These are phyloP conservation scores for Termitomyces sp. DNA, from an alignment of 768 basidiomycete genomes.

Conservation along the genomic window DNA sequence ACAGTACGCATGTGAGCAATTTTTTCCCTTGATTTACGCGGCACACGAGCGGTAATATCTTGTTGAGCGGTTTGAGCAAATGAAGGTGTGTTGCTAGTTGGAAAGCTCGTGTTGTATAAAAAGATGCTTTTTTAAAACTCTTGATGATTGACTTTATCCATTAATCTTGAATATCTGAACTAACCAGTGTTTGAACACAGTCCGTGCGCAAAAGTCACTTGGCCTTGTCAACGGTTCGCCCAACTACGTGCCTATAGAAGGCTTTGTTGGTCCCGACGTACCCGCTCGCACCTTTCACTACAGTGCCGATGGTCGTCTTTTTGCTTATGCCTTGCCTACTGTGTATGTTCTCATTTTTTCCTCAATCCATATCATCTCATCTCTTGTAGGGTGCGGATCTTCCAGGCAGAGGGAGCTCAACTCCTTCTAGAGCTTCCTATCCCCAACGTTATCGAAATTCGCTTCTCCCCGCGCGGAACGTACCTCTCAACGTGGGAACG, in stretches of 20 bases:
- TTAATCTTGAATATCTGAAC: neutral
- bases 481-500: slow-evolving; percentile 97
- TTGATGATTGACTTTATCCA: neutral
- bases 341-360: slow-evolving; percentile 45
- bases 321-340: slow-evolving; percentile 75
- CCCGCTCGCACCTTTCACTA: slow-evolving; percentile 75
- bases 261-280: slow-evolving; percentile 61
- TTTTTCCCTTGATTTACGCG: slow-evolving; percentile 8
- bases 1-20: slow-evolving; percentile 77
- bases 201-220: slow-evolving; percentile 91
- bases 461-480: slow-evolving; percentile 90
- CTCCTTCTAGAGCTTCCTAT: slow-evolving; percentile 71
- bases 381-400: slow-evolving; percentile 60
- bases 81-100: neutral
- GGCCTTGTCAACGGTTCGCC: slow-evolving; percentile 83
- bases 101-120: neutral
- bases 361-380: slow-evolving; percentile 8
- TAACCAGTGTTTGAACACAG: slow-evolving; percentile 30
- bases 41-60: slow-evolving; percentile 9
- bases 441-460: slow-evolving; percentile 75
- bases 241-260: slow-evolving; percentile 58
- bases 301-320: slow-evolving; percentile 82
- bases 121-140: neutral
- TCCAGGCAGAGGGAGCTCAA: slow-evolving; percentile 66
- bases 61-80: neutral